Evolutionary conservation across 2,329 filamentous ascomycete species (phyloP).

Genomic region (Botrytis cinerea): DNA sequence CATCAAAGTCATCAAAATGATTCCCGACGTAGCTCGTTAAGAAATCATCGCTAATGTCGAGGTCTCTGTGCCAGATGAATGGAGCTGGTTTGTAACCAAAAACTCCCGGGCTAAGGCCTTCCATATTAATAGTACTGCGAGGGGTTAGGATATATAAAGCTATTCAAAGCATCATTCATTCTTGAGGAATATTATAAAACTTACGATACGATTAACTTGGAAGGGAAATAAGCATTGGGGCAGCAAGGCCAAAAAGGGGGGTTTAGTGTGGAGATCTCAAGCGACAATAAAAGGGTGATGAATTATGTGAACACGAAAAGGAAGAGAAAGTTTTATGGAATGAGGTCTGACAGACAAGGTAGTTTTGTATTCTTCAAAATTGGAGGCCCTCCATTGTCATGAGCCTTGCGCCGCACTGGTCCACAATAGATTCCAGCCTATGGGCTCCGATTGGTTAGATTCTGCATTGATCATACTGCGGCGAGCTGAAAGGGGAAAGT

Average conservation of each 20-base stretch:
- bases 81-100: not conserved
- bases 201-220: not conserved
- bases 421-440: not conserved
- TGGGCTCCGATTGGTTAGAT: not conserved
- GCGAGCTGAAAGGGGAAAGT: not conserved
- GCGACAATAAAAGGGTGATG: not conserved
- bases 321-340: not conserved
- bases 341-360: slow-evolving; percentile 5
- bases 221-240: not conserved
- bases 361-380: slow-evolving; percentile 10
- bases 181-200: not conserved
- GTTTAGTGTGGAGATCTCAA: not conserved
- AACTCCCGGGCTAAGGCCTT: not conserved
- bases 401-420: not conserved
- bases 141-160: not conserved
- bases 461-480: not conserved
- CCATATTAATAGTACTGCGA: slow-evolving; percentile 1
- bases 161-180: not conserved
- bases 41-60: not conserved
- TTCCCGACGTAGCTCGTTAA: not conserved
- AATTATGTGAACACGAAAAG: not conserved
- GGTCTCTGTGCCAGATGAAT: not conserved
- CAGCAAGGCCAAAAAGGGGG: not conserved
- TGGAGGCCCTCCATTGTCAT: slow-evolving; percentile 16
- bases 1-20: not conserved